Evolutionary conservation across 768 basidiomycete genomes (phyloP).

Genomic region (Hydnomerulius pinastri): DNA sequence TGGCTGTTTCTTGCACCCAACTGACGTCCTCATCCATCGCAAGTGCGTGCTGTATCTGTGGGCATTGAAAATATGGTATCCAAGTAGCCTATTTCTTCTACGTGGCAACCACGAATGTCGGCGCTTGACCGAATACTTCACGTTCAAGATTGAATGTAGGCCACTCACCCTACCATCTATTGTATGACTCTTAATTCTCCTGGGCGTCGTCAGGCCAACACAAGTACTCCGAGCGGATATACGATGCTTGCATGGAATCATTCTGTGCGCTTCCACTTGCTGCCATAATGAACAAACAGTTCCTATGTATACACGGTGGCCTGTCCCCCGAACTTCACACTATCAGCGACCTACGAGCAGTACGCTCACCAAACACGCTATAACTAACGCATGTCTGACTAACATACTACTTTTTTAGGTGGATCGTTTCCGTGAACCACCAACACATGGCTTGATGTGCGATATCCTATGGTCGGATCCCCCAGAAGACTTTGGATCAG

Average conservation of each 20-base stretch:
- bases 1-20: not conserved
- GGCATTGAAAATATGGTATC: slow-evolving; percentile 65
- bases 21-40: slow-evolving; percentile 18
- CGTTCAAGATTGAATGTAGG: slow-evolving; percentile 55
- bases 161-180: not conserved
- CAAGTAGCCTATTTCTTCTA: slow-evolving; percentile 58
- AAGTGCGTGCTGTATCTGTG: slow-evolving; percentile 62
- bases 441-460: slow-evolving; percentile 74
- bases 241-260: slow-evolving; percentile 72
- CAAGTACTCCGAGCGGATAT: slow-evolving; percentile 75
- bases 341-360: slow-evolving; percentile 62
- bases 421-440: slow-evolving; percentile 73
- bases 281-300: slow-evolving; percentile 81
- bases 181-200: slow-evolving; percentile 5
- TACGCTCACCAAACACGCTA: slow-evolving; percentile 30
- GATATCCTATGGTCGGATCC: slow-evolving; percentile 79
- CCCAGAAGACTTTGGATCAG: slow-evolving; percentile 68
- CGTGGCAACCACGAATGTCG: slow-evolving; percentile 70
- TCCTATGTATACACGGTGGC: slow-evolving; percentile 75
- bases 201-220: slow-evolving; percentile 53
- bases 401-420: slow-evolving; percentile 40
- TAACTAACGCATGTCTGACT: not conserved
- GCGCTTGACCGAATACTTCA: slow-evolving; percentile 65
- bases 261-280: slow-evolving; percentile 74
- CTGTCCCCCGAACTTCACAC: slow-evolving; percentile 71